Conservation (phyloP, 1,284 basidiomycete species). For the Ceraceosorus guamensis region DNA sequence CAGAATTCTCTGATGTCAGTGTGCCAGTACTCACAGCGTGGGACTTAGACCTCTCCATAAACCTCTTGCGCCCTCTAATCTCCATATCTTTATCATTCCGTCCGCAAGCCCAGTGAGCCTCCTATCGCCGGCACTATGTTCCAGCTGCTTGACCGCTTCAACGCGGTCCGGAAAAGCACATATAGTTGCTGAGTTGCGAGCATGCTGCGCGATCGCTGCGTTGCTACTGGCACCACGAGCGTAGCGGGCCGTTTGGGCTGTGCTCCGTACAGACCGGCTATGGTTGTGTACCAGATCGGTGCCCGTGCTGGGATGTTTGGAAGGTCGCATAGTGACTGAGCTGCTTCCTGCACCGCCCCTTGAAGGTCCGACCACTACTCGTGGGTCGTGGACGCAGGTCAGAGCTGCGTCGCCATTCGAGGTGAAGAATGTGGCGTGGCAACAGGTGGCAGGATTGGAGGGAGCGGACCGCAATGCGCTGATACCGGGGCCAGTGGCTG, state of each 20-base stretch:
- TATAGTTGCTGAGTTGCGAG: conserved; percentile 15
- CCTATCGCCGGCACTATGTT: conserved; percentile 18
- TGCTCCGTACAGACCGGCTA: too few relatives aligned
- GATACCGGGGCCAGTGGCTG: not conserved
- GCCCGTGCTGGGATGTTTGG: conserved; percentile 5
- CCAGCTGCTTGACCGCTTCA: conserved; percentile 20
- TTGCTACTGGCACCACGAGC: too few relatives aligned
- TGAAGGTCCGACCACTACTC: conserved; percentile 4
- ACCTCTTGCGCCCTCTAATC: conserved; percentile 36
- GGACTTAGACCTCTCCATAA: conserved; percentile 46
- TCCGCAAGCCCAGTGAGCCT: conserved; percentile 40
- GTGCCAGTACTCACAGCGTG: conserved; percentile 21
- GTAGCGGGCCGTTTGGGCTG: too few relatives aligned
- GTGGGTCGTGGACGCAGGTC: conserved; percentile 47
- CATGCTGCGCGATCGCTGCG: not conserved
- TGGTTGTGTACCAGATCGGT: not conserved
- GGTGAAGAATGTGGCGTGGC: conserved; percentile 48
- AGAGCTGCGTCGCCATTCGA: conserved; percentile 32
- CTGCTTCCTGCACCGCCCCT: conserved; percentile 4
- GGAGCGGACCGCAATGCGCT: conserved; percentile 7
- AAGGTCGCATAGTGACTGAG: conserved; percentile 11
- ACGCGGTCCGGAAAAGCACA: conserved; percentile 25
- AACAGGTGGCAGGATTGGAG: conserved; percentile 24
- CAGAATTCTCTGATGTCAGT: not conserved
- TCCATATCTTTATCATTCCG: conserved; percentile 39